Percentiles rank a stretch among this genome's conserved stretches.
phyloP scores from a whole-genome alignment of 148 eudicot genomes.

The Chenopodium formosanum region DNA sequence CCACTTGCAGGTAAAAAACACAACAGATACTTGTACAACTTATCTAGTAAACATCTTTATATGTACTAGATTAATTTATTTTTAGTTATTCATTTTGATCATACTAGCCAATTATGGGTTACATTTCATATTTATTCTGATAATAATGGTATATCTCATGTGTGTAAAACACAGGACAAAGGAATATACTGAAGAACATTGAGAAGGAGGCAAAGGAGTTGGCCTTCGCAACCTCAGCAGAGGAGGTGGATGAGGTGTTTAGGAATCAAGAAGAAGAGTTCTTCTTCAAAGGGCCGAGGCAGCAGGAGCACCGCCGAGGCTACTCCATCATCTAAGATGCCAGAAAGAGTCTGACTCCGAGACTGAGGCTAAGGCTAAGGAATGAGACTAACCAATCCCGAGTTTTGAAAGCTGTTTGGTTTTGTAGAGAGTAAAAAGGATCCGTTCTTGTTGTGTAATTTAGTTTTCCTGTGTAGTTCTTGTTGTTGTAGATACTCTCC shows the following conservation, averaged over 20 bases:
- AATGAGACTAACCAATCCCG: neutral
- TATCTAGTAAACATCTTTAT: neutral
- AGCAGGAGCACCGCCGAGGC: slow-evolving; percentile 27
- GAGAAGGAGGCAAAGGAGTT: slow-evolving; percentile 72
- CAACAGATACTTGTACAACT: too few species aligned
- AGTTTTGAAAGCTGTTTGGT: slow-evolving; percentile 17
- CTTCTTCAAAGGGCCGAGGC: slow-evolving; percentile 59
- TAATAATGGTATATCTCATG: neutral
- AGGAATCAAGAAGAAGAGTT: slow-evolving; percentile 51
- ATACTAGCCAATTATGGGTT: too few species aligned
- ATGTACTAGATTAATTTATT: neutral
- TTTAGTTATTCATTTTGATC: neutral
- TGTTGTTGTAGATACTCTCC: slow-evolving; percentile 5
- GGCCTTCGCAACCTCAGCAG: slow-evolving; percentile 47
- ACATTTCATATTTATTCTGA: too few species aligned
- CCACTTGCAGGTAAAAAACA: slow-evolving; percentile 51
- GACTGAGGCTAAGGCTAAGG: neutral
- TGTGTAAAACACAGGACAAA: slow-evolving; percentile 41
- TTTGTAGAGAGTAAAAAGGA: neutral
- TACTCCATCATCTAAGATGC: slow-evolving; percentile 22
- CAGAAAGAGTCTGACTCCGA: neutral
- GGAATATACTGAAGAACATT: slow-evolving; percentile 50
- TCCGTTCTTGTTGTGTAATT: neutral
- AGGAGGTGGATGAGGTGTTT: slow-evolving; percentile 52
- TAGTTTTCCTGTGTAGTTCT: neutral